Base-by-base conservation (phyloP, 2,329 filamentous ascomycete genomes). In the Colletotrichum truncatum region DNA sequence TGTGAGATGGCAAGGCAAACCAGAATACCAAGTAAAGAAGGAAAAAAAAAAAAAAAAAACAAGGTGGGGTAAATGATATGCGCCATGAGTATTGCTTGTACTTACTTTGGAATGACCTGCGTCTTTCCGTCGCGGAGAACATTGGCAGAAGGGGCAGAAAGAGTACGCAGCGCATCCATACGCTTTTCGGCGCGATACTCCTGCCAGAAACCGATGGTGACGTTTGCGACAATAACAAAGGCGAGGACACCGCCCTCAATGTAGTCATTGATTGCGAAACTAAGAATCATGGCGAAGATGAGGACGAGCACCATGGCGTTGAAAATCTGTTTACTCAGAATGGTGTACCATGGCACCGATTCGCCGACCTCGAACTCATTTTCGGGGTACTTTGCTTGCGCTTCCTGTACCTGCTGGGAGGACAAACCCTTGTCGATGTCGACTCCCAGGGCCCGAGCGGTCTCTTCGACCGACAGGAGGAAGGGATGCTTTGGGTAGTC, bases 291-390 rank as follows among this genome's bases (percentile, higher is more conserved):
- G 72, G 91, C 91, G 71, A 94, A 91, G 57, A 92, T 82, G 54
- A 95, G 85, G 51, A 93, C 90, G 71, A 93, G 77, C 61, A 91
- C 91, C 91, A 93, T 93, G 63, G 91, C 91, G 81, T 94, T 94
- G 73, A 89, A 87, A 21, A 93, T 77, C 75, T 94, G 91, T 71
- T 90, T 89, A 63, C 91, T 80, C 48, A 94, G 79, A 41, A 94
- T 92, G 71, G 90, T 94, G 71, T 89, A 82, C 91, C 89, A 84
- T 73, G 85, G 86, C 49, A 94, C 89, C 26, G 86, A 87, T 26
- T 85, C 88, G 18, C 85, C 89, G 18, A 92, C 87, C 45, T 93
- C 87, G 18, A 94, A 82, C 73, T 93, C 89, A 78, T 94, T 94
- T 16, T 77, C 81, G 52, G 90, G 90, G 73, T 90, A 89, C 64